Evolutionary conservation across 1,284 basidiomycete species (phyloP), one percentile per base, ranked within the genome.

Genomic region (Golubevia pallescens): DNA sequence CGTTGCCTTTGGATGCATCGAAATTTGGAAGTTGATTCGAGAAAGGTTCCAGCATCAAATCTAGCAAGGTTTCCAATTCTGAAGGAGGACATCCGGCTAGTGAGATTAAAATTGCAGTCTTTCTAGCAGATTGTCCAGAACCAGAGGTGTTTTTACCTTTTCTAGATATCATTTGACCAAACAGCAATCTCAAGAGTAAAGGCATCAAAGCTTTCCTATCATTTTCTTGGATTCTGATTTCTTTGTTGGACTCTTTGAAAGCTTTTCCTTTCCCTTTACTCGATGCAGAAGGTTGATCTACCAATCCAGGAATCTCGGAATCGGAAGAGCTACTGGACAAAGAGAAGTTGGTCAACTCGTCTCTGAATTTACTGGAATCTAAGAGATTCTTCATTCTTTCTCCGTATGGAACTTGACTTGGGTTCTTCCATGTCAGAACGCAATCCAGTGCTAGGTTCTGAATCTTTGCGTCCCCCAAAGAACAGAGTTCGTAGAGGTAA

Each of bases 301-400:
- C 28, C 28, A 28, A 28, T 28, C 28, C 28, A 28, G 28, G 28
- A 28, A 28, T 28, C 28, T 28, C 28, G 28, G 2, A 2, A 28
- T 6, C 6, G 28, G 28, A 28, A n/a, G n/a, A n/a, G n/a, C n/a
- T n/a, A n/a, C n/a, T n/a, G n/a, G n/a, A n/a, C 5, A 38, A 10
- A 74, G 92, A 89, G 55, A 98, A 89, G 19, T 90, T 88, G 0
- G 91, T 89, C 3, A 99, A 89, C 75, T 93, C 91, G 77, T 99
- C 97, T 23, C 96, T 88, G 90, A 95, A 97, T 68, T 92, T 89
- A 14, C 91, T 91, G 58, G 94, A 92, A 68, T 97, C 94, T 42
- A 99, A 88, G 6, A 99, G 87, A 16, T 88, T 88, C 24, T 88
- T 88, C 20, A 98, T 87, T 16, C 88, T 89, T 19, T 92, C 90